Evolutionary conservation across 345 rosid species (phyloP).

Genomic region (Linum tenue): DNA sequence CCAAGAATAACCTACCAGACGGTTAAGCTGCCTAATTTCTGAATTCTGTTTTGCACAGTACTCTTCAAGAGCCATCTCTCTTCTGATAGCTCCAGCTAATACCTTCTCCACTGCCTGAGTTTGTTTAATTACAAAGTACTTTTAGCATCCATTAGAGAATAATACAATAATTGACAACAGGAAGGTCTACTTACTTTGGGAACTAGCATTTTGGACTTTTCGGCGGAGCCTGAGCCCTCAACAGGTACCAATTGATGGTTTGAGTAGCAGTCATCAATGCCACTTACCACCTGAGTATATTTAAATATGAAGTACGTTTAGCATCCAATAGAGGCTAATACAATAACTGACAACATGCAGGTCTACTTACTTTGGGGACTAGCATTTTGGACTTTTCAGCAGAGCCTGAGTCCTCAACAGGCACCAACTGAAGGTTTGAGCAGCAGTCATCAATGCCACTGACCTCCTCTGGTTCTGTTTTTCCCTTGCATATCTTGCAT

Average conservation of each 20-base stretch:
- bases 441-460: slow-evolving; percentile 30
- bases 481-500: slow-evolving; percentile 59
- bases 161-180: neutral
- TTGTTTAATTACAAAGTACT: slow-evolving; percentile 6
- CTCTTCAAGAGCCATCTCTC: slow-evolving; percentile 99
- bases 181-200: slow-evolving; percentile 55
- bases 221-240: slow-evolving; percentile 45
- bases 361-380: slow-evolving; percentile 66
- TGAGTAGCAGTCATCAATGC: slow-evolving; percentile 41
- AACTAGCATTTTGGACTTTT: slow-evolving; percentile 56
- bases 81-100: slow-evolving; percentile 87
- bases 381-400: slow-evolving; percentile 51
- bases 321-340: neutral
- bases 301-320: slow-evolving; percentile 10
- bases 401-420: slow-evolving; percentile 44
- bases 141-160: slow-evolving; percentile 14
- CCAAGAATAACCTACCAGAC: slow-evolving; percentile 53
- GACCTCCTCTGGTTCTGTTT: slow-evolving; percentile 31
- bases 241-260: slow-evolving; percentile 57
- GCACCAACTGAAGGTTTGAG: slow-evolving; percentile 59
- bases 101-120: slow-evolving; percentile 91
- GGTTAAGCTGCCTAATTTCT: slow-evolving; percentile 82
- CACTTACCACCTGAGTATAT: slow-evolving; percentile 67
- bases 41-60: slow-evolving; percentile 77
- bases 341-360: neutral